phyloP scores from a whole-genome alignment of 176 grass and related monocot species.

The Zoysia japonica region DNA sequence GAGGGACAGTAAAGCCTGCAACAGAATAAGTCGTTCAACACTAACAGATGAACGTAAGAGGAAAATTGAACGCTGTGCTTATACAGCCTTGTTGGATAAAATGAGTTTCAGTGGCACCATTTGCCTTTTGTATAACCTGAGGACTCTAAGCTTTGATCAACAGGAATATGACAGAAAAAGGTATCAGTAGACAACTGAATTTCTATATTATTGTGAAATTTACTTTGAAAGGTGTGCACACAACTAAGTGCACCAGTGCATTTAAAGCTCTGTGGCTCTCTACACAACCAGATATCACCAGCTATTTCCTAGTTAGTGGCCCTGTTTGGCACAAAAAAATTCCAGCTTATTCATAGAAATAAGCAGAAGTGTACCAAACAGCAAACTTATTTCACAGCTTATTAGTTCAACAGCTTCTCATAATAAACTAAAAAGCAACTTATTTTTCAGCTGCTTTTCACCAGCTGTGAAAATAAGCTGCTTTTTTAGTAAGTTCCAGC shows the following conservation, averaged over 20 bases:
- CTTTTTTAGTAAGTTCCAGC: too few relatives aligned
- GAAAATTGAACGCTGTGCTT: background rate
- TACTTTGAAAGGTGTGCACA: background rate
- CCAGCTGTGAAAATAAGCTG: too few relatives aligned
- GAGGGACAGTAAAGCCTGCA: constrained; percentile 72
- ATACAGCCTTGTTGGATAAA: constrained; percentile 4
- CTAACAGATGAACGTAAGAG: background rate
- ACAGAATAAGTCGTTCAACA: constrained; percentile 17
- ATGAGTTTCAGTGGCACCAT: background rate
- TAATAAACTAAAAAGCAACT: too few relatives aligned
- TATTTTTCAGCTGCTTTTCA: too few relatives aligned
- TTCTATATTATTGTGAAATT: background rate
- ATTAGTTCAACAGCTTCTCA: too few relatives aligned
- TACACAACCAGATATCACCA: background rate
- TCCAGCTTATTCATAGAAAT: too few relatives aligned
- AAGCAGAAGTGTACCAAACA: too few relatives aligned
- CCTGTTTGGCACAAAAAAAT: too few relatives aligned
- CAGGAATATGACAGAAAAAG: background rate
- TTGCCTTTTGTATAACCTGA: background rate
- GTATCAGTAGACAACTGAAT: background rate
- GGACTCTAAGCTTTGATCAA: background rate
- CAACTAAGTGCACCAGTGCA: too few relatives aligned
- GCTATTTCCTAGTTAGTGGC: background rate
- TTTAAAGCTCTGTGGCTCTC: background rate
- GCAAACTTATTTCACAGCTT: too few relatives aligned